Evolutionary conservation across 1,139 yeast genomes (phyloP).

Genomic region (Scheffersomyces quercinus): DNA sequence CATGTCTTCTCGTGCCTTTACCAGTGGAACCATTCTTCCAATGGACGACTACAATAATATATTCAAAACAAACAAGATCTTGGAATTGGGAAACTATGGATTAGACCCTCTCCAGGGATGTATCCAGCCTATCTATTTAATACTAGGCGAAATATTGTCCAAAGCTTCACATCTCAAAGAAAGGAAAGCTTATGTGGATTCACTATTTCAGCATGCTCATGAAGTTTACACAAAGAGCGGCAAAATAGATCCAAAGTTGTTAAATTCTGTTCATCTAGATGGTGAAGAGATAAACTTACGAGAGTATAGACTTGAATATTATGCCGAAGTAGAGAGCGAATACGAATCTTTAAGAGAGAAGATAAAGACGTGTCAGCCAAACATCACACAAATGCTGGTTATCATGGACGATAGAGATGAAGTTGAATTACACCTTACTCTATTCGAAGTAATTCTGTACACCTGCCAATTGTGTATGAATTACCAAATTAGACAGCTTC

Average conservation of each 20-base stretch:
- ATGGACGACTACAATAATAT: slow-evolving; percentile 12
- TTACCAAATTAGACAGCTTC: slow-evolving; percentile 3
- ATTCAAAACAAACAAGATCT: slow-evolving; percentile 4
- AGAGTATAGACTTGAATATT: slow-evolving; percentile 1
- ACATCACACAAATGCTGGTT: not conserved
- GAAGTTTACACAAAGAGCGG: not conserved
- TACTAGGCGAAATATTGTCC: slow-evolving; percentile 8
- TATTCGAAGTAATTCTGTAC: slow-evolving; percentile 5
- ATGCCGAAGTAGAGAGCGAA: not conserved
- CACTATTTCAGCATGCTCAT: not conserved
- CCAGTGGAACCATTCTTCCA: slow-evolving; percentile 12
- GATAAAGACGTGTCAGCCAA: slow-evolving; percentile 1
- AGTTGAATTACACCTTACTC: slow-evolving; percentile 5
- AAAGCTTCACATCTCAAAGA: slow-evolving; percentile 1
- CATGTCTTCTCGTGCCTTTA: slow-evolving; percentile 13
- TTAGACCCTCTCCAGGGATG: slow-evolving; percentile 18
- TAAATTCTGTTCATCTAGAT: not conserved
- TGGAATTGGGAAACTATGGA: slow-evolving; percentile 9
- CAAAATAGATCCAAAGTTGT: not conserved
- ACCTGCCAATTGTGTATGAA: slow-evolving; percentile 4
- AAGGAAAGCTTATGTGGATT: not conserved
- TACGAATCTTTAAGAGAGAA: not conserved
- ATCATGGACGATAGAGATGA: slow-evolving; percentile 1
- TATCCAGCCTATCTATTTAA: slow-evolving; percentile 6
- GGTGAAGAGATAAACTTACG: slow-evolving; percentile 1